Conservation (phyloP, 225 moss, liverwort and hornwort species). For the Polytrichum formosum region DNA sequence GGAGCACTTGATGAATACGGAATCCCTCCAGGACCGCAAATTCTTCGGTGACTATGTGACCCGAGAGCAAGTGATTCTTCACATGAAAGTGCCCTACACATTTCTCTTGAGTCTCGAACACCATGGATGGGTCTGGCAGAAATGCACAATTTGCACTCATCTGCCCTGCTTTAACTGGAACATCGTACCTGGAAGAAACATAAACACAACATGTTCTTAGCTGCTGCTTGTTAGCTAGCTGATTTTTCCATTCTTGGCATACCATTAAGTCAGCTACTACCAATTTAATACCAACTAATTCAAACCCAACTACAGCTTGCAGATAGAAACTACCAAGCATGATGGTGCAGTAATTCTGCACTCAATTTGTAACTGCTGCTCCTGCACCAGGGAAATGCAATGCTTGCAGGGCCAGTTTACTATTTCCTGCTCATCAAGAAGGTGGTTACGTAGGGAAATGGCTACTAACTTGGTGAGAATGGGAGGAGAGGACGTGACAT, state of each 20-base stretch:
- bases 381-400: too few species aligned
- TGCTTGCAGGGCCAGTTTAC: too few species aligned
- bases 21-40: constrained; percentile 39
- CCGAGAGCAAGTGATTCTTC: constrained; percentile 37
- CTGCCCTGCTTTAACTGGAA: constrained; percentile 35
- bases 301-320: too few species aligned
- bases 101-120: constrained; percentile 31
- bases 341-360: too few species aligned
- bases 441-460: too few species aligned
- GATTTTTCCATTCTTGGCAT: background rate
- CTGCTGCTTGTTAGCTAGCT: background rate
- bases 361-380: too few species aligned
- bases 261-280: too few species aligned
- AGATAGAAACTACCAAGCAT: too few species aligned
- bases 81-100: constrained; percentile 50
- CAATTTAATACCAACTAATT: too few species aligned
- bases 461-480: constrained; percentile 51
- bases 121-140: constrained; percentile 47
- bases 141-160: constrained; percentile 40
- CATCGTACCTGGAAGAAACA: constrained; percentile 22
- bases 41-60: constrained; percentile 36
- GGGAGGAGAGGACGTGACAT: constrained; percentile 38
- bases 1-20: constrained; percentile 57
- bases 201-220: background rate
- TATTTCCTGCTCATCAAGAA: too few species aligned